Evolutionary conservation across 176 grass and related monocot genomes (phyloP), one percentile per base, ranked within the genome.

Genomic region (Cenchrus purpureus): DNA sequence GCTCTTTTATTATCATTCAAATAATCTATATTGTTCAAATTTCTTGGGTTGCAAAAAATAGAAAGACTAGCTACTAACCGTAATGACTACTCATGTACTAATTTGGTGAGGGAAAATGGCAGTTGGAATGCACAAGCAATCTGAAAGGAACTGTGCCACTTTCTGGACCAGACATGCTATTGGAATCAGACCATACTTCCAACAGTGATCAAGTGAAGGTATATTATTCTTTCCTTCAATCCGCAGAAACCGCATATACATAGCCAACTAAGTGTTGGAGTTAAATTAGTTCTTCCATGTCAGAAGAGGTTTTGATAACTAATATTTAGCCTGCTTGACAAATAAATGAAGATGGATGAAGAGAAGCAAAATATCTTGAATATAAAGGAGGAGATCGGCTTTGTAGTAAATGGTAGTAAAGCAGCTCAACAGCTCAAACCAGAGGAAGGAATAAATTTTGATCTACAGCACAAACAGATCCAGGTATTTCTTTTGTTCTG

Each of bases 381-480:
- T 34, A 31, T 53, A 16, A 79, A 73, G 8, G 77, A 89, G 43
- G 34, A 79, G 10, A 59, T 29, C 49, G 52, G 34, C n/a, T 43
- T 68, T 83, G 78, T 32, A 67, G 15, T 76, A 20, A 93, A 93
- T 66, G 69, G 65, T 85, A 73, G 69, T 62, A 83, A 80, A 82
- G 46, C 17, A 62, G 22, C 49, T 89, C 79, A 83, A 82, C 58
- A 87, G 45, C 90, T 87, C 12, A 68, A 88, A 63, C 19, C 65
- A 65, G 83, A 56, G 59, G 65, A 44, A 77, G 65, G 81, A 20
- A 54, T 52, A 83, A 92, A 87, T 49, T 73, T 91, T 87, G 89
- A 91, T 31, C 22, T 56, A 85, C 93, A 98, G 29, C 71, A 92
- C 77, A 94, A 83, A 91, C 54, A 89, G 79, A 89, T 98, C 82